Base-by-base conservation (phyloP, 176 grass and related monocot species). In the Thalia dealbata region DNA sequence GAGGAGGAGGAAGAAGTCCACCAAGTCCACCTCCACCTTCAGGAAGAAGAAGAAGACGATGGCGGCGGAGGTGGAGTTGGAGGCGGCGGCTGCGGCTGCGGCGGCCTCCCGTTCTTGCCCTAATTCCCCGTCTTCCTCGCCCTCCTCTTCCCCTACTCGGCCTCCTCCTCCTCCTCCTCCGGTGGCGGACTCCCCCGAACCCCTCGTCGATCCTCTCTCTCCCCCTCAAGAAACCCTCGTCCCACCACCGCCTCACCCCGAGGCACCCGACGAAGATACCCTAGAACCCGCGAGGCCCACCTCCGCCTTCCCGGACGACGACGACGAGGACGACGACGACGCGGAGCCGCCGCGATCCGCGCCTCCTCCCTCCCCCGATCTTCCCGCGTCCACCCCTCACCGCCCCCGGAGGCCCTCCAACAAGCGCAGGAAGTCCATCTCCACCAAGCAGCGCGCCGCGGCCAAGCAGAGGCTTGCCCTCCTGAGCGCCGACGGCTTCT, bases 361-460 rank as follows among this genome's bases (percentile, higher is more conserved):
- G 59, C n/a, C 44, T 23, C 5, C 50, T 29, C 50, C 63, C 48
- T 9, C 42, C 19, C 22, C 58, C 14, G 65, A 68, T 68, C 65
- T 43, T 19, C 65, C 32, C 1, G 19, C 15, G 65, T 10, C 7
- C 50, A 21, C n/a, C 30, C 64, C 24, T 19, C 75, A 4, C 29
- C 8, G 25, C 19, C 50, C 27, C 19, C 52, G 82, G 44, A 85
- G 68, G 61, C 4, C 55, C 41, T 50, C 26, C 15, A 43, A 29
- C n/a, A 91, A 88, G 81, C 89, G 80, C 55, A 81, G 48, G 78
- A 86, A 86, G 46, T 75, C 64, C 50, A 28, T 81, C 41, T 82
- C 85, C 18, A 60, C 32, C 19, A 92, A 92, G 78, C 72, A 79
- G 48, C 86, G 80, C 50, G 80, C 86, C 50, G 55, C 81, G 29